phyloP scores from a whole-genome alignment of 371 early-diverging fungal genomes.

The Mucor plumbeus region DNA sequence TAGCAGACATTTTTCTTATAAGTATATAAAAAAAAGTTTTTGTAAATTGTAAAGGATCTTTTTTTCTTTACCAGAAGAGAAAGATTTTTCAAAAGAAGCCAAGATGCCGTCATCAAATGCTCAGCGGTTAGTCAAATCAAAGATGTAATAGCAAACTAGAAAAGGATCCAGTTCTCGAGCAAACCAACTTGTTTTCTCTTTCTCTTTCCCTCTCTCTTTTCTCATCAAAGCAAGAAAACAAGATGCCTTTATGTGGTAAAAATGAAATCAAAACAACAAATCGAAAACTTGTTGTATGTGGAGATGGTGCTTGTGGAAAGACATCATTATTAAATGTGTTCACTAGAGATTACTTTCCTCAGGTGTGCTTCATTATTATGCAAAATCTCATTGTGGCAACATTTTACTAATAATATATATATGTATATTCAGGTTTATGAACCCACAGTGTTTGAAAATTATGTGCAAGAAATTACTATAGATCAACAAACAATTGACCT shows the following conservation, averaged over 20 bases:
- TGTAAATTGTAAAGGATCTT: conserved; percentile 3
- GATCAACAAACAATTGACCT: conserved; percentile 81
- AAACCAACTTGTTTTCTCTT: background rate
- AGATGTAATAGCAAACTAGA: background rate
- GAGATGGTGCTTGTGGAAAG: conserved; percentile 75
- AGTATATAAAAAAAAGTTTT: conserved; percentile 2
- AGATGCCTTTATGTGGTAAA: conserved; percentile 10
- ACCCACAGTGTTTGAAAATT: conserved; percentile 89
- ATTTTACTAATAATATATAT: conserved; percentile 27
- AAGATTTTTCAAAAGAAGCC: background rate
- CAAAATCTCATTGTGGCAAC: background rate
- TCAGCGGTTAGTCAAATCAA: conserved; percentile 1
- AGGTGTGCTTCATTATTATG: conserved; percentile 33
- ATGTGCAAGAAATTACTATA: conserved; percentile 79
- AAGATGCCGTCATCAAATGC: conserved; percentile 9
- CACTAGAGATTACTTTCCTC: conserved; percentile 62
- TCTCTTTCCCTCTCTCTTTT: background rate
- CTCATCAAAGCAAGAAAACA: background rate
- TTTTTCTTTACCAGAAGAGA: background rate
- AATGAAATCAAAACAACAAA: background rate
- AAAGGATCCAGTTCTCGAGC: background rate
- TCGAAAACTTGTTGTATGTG: conserved; percentile 37
- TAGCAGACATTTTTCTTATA: conserved; percentile 17
- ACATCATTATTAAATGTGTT: conserved; percentile 67
- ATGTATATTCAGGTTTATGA: conserved; percentile 36